Percentiles rank a stretch among this genome's conserved stretches.
Evolutionary conservation across 768 basidiomycete species (phyloP).

Genomic region (Russula lepida): DNA sequence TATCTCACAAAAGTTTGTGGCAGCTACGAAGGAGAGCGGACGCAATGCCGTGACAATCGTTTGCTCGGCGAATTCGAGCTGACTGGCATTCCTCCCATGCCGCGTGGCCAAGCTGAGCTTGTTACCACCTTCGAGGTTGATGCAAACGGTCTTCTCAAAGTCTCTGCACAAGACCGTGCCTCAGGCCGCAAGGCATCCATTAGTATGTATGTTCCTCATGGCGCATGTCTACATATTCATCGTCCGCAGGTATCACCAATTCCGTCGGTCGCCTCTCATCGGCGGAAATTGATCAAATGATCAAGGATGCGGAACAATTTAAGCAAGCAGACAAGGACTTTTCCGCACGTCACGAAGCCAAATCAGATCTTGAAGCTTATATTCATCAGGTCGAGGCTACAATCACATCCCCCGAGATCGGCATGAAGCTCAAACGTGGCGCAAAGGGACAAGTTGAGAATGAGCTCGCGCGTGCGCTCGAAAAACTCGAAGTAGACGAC

Average conservation of each 20-base stretch:
- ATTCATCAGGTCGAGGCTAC: constrained; percentile 95
- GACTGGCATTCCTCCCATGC: constrained; percentile 98
- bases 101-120: constrained; percentile 97
- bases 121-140: constrained; percentile 99
- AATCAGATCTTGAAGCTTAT: constrained; percentile 96
- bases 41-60: constrained; percentile 98
- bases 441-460: constrained; percentile 91
- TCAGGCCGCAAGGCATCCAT: constrained; percentile 99
- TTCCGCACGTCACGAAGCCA: constrained; percentile 95
- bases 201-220: constrained; percentile 43
- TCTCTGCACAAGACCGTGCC: constrained; percentile 96
- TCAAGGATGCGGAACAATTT: constrained; percentile 98
- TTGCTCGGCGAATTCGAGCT: constrained; percentile 99
- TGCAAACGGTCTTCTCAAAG: constrained; percentile 98
- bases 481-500: constrained; percentile 98
- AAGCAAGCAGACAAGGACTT: constrained; percentile 97
- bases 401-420: constrained; percentile 92
- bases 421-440: constrained; percentile 98
- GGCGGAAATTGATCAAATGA: constrained; percentile 99
- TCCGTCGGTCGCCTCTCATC: constrained; percentile 97
- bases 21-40: constrained; percentile 98
- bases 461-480: constrained; percentile 95
- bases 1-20: constrained; percentile 13
- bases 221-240: constrained; percentile 12
- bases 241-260: constrained; percentile 79